These are phyloP conservation scores for Excoecaria cochinchinensis DNA, from an alignment of 345 rosid species.

Conservation along the genomic window DNA sequence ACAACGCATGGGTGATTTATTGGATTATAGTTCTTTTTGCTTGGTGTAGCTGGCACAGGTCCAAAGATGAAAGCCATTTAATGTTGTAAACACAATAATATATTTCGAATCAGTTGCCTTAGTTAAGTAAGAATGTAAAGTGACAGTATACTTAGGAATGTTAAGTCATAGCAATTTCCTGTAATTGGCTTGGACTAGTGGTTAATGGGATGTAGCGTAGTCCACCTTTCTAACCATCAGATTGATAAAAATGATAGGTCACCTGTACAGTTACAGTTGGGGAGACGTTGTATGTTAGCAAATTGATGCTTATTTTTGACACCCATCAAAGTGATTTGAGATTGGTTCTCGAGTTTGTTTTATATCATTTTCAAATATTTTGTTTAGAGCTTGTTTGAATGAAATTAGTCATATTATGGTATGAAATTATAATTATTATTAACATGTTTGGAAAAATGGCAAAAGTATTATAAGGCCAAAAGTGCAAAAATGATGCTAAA, in stretches of 20 bases:
- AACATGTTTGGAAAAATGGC: not conserved
- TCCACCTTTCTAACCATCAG: slow-evolving; percentile 26
- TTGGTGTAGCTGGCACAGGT: slow-evolving; percentile 11
- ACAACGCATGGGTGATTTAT: slow-evolving; percentile 13
- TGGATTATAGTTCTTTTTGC: slow-evolving; percentile 11
- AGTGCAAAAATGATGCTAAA: no score
- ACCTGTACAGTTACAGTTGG: slow-evolving; percentile 33
- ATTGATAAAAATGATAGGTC: slow-evolving; percentile 20
- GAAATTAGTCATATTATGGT: no score
- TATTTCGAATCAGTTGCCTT: slow-evolving; percentile 17
- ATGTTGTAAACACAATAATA: slow-evolving; percentile 35
- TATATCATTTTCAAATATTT: not conserved
- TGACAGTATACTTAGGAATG: slow-evolving; percentile 26
- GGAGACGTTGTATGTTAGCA: slow-evolving; percentile 24
- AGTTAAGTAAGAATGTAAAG: slow-evolving; percentile 32
- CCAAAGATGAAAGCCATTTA: slow-evolving; percentile 28
- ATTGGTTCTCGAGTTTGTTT: not conserved
- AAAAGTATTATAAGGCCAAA: no score
- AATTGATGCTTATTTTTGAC: slow-evolving; percentile 24
- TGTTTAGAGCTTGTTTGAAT: not conserved
- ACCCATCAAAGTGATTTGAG: slow-evolving; percentile 15
- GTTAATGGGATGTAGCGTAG: slow-evolving; percentile 20
- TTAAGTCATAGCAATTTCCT: slow-evolving; percentile 13
- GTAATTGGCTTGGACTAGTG: slow-evolving; percentile 14
- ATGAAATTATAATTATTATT: not conserved